Percentiles rank a stretch among this genome's conserved stretches.
These are phyloP conservation scores for Hypsizygus ulmarius DNA, from an alignment of 1,284 basidiomycete species.

Conservation along the genomic window DNA sequence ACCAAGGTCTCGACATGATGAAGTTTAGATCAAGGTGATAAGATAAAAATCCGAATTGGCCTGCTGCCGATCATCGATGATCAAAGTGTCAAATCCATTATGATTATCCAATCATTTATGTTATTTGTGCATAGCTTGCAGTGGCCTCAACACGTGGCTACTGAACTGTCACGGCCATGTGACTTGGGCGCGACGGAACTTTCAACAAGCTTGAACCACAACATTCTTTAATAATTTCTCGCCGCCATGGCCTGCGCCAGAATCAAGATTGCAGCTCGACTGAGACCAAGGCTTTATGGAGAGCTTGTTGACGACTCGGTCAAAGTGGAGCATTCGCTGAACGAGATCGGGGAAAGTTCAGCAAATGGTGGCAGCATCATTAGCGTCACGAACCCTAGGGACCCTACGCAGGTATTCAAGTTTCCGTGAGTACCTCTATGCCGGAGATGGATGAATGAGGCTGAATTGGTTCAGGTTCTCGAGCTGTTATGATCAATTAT, in stretches of 20 bases:
- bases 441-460: background rate
- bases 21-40: too few relatives aligned
- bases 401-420: constrained; percentile 61
- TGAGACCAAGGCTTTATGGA: constrained; percentile 57
- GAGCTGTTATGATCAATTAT: constrained; percentile 64
- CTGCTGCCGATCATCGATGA: too few relatives aligned
- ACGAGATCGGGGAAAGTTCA: constrained; percentile 26
- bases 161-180: too few relatives aligned
- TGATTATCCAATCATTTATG: too few relatives aligned
- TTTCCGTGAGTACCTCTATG: constrained; percentile 53
- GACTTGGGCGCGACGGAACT: background rate
- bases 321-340: constrained; percentile 43
- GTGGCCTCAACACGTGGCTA: too few relatives aligned
- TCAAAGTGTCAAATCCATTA: too few relatives aligned
- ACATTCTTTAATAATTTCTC: background rate
- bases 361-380: constrained; percentile 42
- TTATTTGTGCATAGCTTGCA: too few relatives aligned
- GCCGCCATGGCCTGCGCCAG: constrained; percentile 31
- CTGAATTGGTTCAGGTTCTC: constrained; percentile 46
- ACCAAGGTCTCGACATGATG: background rate
- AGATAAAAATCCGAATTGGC: too few relatives aligned
- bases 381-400: constrained; percentile 63
- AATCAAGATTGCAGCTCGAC: constrained; percentile 58
- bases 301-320: constrained; percentile 65
- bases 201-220: background rate